Base-by-base conservation (phyloP, 345 rosid genomes). In the Trapa bicornis region DNA sequence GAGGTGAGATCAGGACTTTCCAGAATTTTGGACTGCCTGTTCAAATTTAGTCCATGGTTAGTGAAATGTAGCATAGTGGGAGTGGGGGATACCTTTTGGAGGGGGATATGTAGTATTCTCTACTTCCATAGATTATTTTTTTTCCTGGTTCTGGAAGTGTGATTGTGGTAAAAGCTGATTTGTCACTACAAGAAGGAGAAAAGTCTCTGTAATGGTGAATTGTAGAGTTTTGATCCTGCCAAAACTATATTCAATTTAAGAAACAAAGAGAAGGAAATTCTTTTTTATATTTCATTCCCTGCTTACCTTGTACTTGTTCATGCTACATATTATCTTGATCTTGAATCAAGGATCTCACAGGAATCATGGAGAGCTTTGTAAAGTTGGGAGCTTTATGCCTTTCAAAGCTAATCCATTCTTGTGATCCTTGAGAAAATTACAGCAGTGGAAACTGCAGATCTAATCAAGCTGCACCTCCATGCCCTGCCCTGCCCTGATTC, bases 11-110 rank as follows among this genome's bases (percentile, higher is more conserved):
- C 57, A 81, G 86, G 81, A 73, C 88, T 43, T 94, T 79, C 80
- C 95, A 94, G 69, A 94, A 94, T 81, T 91, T 94, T 71, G 97
- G 99, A 70, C 75, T 91, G 85, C 95, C 97, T 5, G 72, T 86
- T 80, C 85, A 85, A 75, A 77, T 80, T 45, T 81, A 70, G 83
- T 58, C 13, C 48, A 29, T 29, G 60, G 1, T 6, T 4, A 41
- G 7, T 3, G 78, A 77, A 71, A 71, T 71, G 79, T 68, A 68
- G 76, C 85, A 92, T 88, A 88, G 85, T 86, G 92, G 77, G 4
- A 8, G 43, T 2, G 43, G 43, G 4, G 67, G 77, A 75, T 78
- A 62, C 67, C 79, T 78, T 47, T 22, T 42, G 7, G 48, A 13
- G 11, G 36, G 38, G 48, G 48, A 42, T 45, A 60, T 81, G 96